phyloP scores from a whole-genome alignment of 2,329 filamentous ascomycete genomes.

The Pseudogymnoascus sp. region DNA sequence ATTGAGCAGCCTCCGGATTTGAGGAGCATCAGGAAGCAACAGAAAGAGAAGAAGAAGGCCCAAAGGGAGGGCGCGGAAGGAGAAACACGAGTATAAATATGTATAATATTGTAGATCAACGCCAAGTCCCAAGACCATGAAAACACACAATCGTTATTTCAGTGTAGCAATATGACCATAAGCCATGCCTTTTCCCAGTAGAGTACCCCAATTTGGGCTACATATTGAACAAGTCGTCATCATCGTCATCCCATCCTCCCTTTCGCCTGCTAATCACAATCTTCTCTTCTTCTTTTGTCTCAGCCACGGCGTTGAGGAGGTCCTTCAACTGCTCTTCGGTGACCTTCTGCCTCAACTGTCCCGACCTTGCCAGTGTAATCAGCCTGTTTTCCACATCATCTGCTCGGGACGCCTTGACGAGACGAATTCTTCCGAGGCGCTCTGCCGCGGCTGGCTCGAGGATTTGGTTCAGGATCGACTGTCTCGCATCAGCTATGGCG shows the following conservation, averaged over 20 bases:
- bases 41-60: slow-evolving; percentile 62
- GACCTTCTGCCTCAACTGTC: slow-evolving; percentile 81
- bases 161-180: not conserved
- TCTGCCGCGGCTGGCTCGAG: slow-evolving; percentile 91
- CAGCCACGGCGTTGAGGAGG: slow-evolving; percentile 75
- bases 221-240: slow-evolving; percentile 64
- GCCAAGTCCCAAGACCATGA: slow-evolving; percentile 8
- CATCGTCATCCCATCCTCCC: slow-evolving; percentile 79
- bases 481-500: slow-evolving; percentile 58
- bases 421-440: slow-evolving; percentile 84
- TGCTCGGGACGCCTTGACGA: slow-evolving; percentile 90
- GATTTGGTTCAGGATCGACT: slow-evolving; percentile 81
- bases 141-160: slow-evolving; percentile 2
- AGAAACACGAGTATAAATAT: slow-evolving; percentile 15
- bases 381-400: slow-evolving; percentile 86
- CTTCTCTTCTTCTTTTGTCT: slow-evolving; percentile 70
- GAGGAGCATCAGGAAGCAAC: slow-evolving; percentile 65
- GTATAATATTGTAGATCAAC: slow-evolving; percentile 9
- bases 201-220: slow-evolving; percentile 27
- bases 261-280: slow-evolving; percentile 82
- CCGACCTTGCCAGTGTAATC: slow-evolving; percentile 82
- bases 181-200: not conserved
- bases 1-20: slow-evolving; percentile 88
- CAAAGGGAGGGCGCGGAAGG: slow-evolving; percentile 42
- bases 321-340: slow-evolving; percentile 93